phyloP scores from a whole-genome alignment of 345 rosid species.

The Linum tenue region DNA sequence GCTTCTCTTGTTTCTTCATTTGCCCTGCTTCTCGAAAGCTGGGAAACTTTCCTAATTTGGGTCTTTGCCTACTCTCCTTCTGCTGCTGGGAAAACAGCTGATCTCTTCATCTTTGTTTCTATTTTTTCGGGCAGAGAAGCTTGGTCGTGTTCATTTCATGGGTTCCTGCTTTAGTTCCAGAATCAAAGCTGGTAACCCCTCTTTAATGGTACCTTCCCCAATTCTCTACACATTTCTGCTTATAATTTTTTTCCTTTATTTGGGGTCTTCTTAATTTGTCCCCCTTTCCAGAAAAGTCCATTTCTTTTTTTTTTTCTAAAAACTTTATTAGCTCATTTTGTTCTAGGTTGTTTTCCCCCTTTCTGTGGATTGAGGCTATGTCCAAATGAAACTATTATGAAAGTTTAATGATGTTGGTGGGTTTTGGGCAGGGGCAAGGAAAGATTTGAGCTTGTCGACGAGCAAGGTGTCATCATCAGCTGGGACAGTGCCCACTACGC shows the following conservation, averaged over 20 bases:
- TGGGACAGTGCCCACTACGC: conserved; percentile 15
- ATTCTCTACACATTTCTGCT: neutral
- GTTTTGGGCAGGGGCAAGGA: conserved; percentile 30
- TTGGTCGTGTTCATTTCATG: neutral
- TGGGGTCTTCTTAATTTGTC: conserved; percentile 4
- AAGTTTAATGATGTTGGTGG: too few relatives aligned
- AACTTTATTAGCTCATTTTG: neutral
- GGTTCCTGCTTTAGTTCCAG: neutral
- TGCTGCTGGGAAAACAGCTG: neutral
- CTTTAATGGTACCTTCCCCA: neutral
- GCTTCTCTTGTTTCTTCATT: neutral
- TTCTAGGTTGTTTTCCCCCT: neutral
- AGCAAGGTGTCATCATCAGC: conserved; percentile 17
- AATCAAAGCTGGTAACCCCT: neutral
- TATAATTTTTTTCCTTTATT: conserved; percentile 1
- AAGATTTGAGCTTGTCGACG: conserved; percentile 19
- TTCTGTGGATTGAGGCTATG: conserved; percentile 3
- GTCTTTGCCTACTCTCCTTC: neutral
- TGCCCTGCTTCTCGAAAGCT: neutral
- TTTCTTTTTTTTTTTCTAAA: too few relatives aligned
- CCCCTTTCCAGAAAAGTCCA: too few relatives aligned
- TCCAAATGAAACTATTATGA: too few relatives aligned
- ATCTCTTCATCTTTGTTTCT: too few relatives aligned
- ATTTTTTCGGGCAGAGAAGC: neutral
- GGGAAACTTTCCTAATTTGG: neutral